These are phyloP conservation scores for Leccinum pachyderme DNA, from an alignment of 1,284 basidiomycete species.

Conservation along the genomic window DNA sequence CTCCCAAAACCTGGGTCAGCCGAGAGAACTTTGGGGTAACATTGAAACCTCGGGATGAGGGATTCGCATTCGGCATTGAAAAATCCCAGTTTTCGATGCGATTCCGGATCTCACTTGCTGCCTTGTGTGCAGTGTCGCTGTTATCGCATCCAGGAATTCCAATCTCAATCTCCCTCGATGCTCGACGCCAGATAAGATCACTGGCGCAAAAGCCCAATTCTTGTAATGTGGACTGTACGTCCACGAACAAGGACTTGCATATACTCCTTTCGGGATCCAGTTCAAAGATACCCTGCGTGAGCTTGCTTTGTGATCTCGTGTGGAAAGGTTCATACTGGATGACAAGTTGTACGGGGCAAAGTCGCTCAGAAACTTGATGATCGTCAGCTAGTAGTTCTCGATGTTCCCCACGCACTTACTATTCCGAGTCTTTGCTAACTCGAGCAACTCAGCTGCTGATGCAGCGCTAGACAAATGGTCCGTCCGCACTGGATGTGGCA, in stretches of 20 bases:
- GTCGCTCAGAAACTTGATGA: slow-evolving; percentile 30
- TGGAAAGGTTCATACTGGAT: slow-evolving; percentile 36
- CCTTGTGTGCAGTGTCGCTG: slow-evolving; percentile 28
- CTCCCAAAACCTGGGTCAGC: slow-evolving; percentile 55
- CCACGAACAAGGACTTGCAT: slow-evolving; percentile 42
- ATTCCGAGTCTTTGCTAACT: slow-evolving; percentile 22
- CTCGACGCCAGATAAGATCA: slow-evolving; percentile 62
- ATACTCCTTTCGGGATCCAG: slow-evolving; percentile 40
- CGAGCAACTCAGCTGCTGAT: slow-evolving; percentile 15
- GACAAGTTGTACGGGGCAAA: slow-evolving; percentile 37
- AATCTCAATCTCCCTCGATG: slow-evolving; percentile 39
- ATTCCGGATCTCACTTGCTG: slow-evolving; percentile 35
- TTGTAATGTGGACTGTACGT: slow-evolving; percentile 43
- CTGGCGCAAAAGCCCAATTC: slow-evolving; percentile 63
- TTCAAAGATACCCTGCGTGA: slow-evolving; percentile 37
- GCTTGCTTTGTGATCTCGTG: slow-evolving; percentile 27
- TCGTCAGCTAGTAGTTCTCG: slow-evolving; percentile 1
- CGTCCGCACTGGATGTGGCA: background rate
- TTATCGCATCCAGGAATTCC: slow-evolving; percentile 32
- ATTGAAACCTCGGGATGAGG: slow-evolving; percentile 55
- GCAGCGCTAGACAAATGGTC: background rate
- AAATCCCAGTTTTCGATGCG: slow-evolving; percentile 57
- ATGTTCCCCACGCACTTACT: slow-evolving; percentile 16
- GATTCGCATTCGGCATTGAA: slow-evolving; percentile 56
- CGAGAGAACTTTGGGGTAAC: slow-evolving; percentile 62